Evolutionary conservation across 179 eudicot genomes (phyloP).

Genomic region (Pouteria campechiana): DNA sequence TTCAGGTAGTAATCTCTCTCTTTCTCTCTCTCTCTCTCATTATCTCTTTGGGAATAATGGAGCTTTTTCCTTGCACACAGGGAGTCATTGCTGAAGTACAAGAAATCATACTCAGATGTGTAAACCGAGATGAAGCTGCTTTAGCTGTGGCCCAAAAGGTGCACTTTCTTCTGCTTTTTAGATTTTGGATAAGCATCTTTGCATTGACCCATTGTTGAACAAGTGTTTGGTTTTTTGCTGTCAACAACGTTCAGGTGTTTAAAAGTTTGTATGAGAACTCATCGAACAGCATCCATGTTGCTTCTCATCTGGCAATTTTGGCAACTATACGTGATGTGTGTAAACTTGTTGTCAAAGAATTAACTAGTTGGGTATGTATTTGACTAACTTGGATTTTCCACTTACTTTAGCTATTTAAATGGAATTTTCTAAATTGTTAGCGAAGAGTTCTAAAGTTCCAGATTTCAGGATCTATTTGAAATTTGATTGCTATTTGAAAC

Average conservation of each 20-base stretch:
- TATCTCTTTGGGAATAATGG: not conserved
- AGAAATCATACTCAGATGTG: conserved; percentile 60
- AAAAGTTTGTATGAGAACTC: conserved; percentile 79
- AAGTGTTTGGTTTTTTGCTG: not conserved
- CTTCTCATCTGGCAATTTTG: conserved; percentile 75
- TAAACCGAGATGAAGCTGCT: conserved; percentile 87
- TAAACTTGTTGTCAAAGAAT: conserved; percentile 82
- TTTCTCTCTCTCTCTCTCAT: not conserved
- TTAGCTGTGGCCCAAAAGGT: conserved; percentile 95
- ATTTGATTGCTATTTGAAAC: too few species aligned
- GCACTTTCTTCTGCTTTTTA: not conserved
- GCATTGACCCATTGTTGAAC: not conserved
- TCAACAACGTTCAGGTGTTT: conserved; percentile 66
- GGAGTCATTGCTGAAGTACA: conserved; percentile 63
- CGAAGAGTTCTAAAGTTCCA: too few species aligned
- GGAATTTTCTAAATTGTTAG: too few species aligned
- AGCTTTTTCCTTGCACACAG: conserved; percentile 23
- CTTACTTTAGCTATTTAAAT: too few species aligned
- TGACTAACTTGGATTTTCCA: not conserved
- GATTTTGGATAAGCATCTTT: not conserved
- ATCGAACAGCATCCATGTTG: conserved; percentile 46
- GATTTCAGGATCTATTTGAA: too few species aligned
- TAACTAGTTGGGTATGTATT: conserved; percentile 89
- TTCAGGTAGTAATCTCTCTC: conserved; percentile 46
- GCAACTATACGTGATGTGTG: conserved; percentile 88